phyloP scores from a whole-genome alignment of 495 filamentous ascomycete genomes.

The Hyphodiscus hymeniophilus region DNA sequence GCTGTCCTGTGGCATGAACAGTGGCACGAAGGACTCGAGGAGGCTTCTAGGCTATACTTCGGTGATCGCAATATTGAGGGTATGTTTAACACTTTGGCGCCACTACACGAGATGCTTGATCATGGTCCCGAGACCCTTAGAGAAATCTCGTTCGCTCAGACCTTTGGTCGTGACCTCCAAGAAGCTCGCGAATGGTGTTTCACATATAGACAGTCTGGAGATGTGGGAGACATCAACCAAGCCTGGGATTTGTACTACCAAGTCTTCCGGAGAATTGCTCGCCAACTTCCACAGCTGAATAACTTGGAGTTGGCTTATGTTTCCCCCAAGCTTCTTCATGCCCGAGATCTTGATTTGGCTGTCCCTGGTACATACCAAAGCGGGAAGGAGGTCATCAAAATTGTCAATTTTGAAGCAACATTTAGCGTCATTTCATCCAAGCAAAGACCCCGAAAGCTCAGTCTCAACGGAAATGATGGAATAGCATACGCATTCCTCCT shows the following conservation, averaged over 20 bases:
- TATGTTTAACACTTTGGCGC: slow-evolving; percentile 87
- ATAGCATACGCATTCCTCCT: slow-evolving; percentile 74
- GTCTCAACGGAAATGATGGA: slow-evolving; percentile 81
- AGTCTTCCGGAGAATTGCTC: slow-evolving; percentile 89
- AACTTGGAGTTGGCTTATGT: slow-evolving; percentile 94
- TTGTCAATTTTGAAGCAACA: slow-evolving; percentile 80
- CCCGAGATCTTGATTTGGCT: slow-evolving; percentile 77
- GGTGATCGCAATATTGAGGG: slow-evolving; percentile 94
- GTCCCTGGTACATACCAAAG: slow-evolving; percentile 91
- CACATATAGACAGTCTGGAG: slow-evolving; percentile 76
- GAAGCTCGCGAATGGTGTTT: slow-evolving; percentile 94
- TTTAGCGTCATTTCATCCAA: slow-evolving; percentile 94
- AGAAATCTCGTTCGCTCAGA: slow-evolving; percentile 96
- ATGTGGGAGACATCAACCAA: slow-evolving; percentile 90
- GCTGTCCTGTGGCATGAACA: slow-evolving; percentile 97
- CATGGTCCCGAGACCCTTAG: slow-evolving; percentile 83
- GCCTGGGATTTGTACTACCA: slow-evolving; percentile 99
- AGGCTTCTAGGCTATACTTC: slow-evolving; percentile 87
- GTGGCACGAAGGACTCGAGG: slow-evolving; percentile 98
- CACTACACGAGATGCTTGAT: slow-evolving; percentile 85
- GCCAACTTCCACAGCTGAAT: slow-evolving; percentile 84
- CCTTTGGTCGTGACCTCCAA: slow-evolving; percentile 87
- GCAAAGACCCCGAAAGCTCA: slow-evolving; percentile 86
- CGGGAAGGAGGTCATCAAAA: slow-evolving; percentile 76
- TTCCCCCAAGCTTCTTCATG: slow-evolving; percentile 80